A percentile compares a stretch with the other conserved stretches of the same genome.
phyloP scores from a whole-genome alignment of 2,329 filamentous ascomycete genomes.

The Epichloe sylvatica region DNA sequence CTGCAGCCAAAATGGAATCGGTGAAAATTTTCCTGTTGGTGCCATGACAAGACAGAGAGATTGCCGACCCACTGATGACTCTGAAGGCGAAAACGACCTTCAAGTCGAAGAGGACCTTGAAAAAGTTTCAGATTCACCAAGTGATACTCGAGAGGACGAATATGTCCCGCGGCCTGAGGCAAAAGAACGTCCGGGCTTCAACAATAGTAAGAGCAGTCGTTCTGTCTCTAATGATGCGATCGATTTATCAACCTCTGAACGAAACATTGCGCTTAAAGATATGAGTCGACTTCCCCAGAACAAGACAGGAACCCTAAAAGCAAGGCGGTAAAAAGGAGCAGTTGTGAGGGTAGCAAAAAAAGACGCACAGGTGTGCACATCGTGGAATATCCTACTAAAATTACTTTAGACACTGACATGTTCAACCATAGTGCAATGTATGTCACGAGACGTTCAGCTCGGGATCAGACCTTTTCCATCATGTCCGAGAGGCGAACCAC shows the following conservation, averaged over 20 bases:
- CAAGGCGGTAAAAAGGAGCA: slow-evolving; percentile 33
- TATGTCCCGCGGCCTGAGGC: slow-evolving; percentile 34
- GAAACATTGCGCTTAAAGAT: slow-evolving; percentile 14
- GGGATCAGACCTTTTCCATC: too few species aligned
- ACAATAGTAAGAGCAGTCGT: neutral
- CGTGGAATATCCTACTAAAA: neutral
- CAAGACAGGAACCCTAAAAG: slow-evolving; percentile 37
- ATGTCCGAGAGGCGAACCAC: too few species aligned
- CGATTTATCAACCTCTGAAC: slow-evolving; percentile 7
- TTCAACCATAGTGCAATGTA: slow-evolving; percentile 27
- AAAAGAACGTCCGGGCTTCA: slow-evolving; percentile 23
- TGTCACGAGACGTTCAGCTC: slow-evolving; percentile 40
- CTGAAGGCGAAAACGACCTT: neutral
- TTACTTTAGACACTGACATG: neutral
- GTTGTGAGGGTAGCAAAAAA: slow-evolving; percentile 13
- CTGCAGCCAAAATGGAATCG: neutral
- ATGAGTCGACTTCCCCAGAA: slow-evolving; percentile 13
- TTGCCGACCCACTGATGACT: neutral
- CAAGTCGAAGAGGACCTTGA: neutral
- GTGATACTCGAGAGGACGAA: slow-evolving; percentile 20
- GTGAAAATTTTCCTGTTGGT: neutral
- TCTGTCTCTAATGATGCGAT: slow-evolving; percentile 1
- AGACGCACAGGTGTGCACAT: slow-evolving; percentile 1
- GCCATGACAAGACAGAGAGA: neutral
- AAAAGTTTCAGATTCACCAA: neutral